phyloP scores from a whole-genome alignment of 208 protist genomes.

The Angomonas desouzai region DNA sequence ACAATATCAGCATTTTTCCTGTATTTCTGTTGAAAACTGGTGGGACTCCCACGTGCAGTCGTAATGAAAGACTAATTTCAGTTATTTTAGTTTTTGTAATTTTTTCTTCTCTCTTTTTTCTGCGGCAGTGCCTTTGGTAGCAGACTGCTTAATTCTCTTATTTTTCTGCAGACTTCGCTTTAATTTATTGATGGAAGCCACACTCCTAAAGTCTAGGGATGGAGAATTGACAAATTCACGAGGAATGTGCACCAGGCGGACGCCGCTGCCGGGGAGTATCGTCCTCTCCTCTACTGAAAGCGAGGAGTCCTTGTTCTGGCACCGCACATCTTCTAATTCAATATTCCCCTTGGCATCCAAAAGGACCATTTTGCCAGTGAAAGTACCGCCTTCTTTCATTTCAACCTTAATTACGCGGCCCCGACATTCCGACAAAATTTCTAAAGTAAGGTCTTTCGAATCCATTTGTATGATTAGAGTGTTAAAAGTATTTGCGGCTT shows the following conservation, averaged over 20 bases:
- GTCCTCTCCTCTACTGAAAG: slow-evolving; percentile 50
- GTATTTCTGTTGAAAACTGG: too few relatives aligned
- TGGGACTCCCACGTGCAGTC: too few relatives aligned
- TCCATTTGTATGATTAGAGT: background rate
- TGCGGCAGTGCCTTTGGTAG: background rate
- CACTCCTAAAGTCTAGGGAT: slow-evolving; percentile 43
- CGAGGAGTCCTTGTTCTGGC: slow-evolving; percentile 50
- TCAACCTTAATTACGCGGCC: slow-evolving; percentile 47
- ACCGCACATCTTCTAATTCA: slow-evolving; percentile 49
- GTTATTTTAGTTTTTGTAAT: background rate
- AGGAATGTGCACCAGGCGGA: slow-evolving; percentile 59
- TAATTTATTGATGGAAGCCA: slow-evolving; percentile 18
- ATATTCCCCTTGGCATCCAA: slow-evolving; percentile 55
- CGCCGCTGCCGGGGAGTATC: slow-evolving; percentile 32
- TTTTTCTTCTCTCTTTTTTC: slow-evolving; percentile 4
- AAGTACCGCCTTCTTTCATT: slow-evolving; percentile 41
- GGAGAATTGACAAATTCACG: slow-evolving; percentile 51
- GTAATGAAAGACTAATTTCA: too few relatives aligned
- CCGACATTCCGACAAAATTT: slow-evolving; percentile 37
- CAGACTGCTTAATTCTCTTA: slow-evolving; percentile 14
- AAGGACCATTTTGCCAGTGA: slow-evolving; percentile 40
- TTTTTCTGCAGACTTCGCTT: slow-evolving; percentile 40
- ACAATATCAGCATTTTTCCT: too few relatives aligned
- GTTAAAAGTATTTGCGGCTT: background rate
- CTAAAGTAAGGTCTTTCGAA: slow-evolving; percentile 30